Percentiles rank a stretch among this genome's conserved stretches.
Evolutionary conservation across 2,329 filamentous ascomycete genomes (phyloP).

Genomic region (Fusarium aywerte): DNA sequence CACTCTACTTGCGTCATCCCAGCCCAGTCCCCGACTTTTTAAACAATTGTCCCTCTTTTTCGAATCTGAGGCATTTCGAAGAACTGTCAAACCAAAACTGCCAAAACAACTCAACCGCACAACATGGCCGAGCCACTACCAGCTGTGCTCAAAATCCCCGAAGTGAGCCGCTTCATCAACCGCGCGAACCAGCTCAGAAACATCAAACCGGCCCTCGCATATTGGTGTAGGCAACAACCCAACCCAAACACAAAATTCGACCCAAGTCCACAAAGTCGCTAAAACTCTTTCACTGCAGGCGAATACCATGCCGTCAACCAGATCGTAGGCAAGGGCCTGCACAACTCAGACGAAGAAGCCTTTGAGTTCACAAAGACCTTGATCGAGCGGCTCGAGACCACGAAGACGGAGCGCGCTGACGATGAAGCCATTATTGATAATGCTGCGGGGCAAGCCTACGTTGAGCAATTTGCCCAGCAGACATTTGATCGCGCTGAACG

Average conservation of each 20-base stretch:
- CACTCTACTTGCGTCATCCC: slow-evolving; percentile 31
- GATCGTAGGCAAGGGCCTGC: slow-evolving; percentile 83
- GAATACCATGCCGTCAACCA: slow-evolving; percentile 94
- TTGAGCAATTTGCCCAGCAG: slow-evolving; percentile 92
- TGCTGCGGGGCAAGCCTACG: slow-evolving; percentile 85
- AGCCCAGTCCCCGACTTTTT: background rate
- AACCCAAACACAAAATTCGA: background rate
- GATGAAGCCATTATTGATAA: slow-evolving; percentile 91
- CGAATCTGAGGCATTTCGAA: background rate
- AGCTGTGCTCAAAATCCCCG: slow-evolving; percentile 74
- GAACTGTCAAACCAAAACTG: background rate
- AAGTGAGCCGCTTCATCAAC: slow-evolving; percentile 84
- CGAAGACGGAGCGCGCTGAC: slow-evolving; percentile 69
- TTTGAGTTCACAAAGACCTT: slow-evolving; percentile 82
- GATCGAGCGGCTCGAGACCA: slow-evolving; percentile 87
- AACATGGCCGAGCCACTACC: slow-evolving; percentile 71
- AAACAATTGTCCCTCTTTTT: background rate
- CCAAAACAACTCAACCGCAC: background rate
- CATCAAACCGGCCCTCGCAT: slow-evolving; percentile 87
- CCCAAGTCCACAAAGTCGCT: background rate
- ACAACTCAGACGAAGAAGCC: slow-evolving; percentile 80
- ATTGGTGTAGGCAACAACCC: slow-evolving; percentile 80
- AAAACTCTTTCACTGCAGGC: slow-evolving; percentile 60
- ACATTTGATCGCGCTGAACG: slow-evolving; percentile 87
- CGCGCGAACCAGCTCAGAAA: slow-evolving; percentile 86